A percentile compares a stretch with the other conserved stretches of the same genome.
These are phyloP conservation scores for Myxozyma melibiosi DNA, from an alignment of 805 yeast genomes.

Conservation along the genomic window DNA sequence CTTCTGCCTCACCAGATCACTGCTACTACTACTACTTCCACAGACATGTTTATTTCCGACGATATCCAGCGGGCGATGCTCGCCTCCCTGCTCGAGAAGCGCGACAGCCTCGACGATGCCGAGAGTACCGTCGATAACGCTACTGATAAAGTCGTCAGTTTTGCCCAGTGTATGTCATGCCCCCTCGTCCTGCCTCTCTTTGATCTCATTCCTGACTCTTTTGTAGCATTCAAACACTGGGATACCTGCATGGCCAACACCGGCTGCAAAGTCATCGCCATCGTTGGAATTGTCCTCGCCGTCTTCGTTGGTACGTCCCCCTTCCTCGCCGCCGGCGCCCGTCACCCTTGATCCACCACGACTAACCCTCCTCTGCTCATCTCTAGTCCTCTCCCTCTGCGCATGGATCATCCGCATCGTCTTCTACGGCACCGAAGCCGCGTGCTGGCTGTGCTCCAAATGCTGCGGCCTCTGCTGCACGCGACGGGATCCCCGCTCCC, in stretches of 20 bases:
- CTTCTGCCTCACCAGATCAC: background rate
- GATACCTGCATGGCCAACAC: slow-evolving; percentile 78
- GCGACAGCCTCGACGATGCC: slow-evolving; percentile 6
- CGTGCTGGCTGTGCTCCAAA: slow-evolving; percentile 21
- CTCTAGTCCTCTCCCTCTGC: slow-evolving; percentile 11
- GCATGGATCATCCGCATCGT: slow-evolving; percentile 26
- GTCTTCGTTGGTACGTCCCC: slow-evolving; percentile 44
- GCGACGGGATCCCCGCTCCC: background rate
- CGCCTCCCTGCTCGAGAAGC: slow-evolving; percentile 7
- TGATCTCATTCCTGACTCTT: background rate
- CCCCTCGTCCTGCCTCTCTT: too few relatives aligned
- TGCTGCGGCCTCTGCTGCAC: slow-evolving; percentile 20
- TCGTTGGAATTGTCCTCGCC: slow-evolving; percentile 68
- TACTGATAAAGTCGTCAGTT: slow-evolving; percentile 13
- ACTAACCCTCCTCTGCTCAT: background rate
- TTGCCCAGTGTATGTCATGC: slow-evolving; percentile 19
- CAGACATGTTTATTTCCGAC: slow-evolving; percentile 10
- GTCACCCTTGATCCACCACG: background rate
- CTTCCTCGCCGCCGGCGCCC: background rate
- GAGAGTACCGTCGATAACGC: slow-evolving; percentile 4
- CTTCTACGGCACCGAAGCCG: slow-evolving; percentile 24
- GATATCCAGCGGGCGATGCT: slow-evolving; percentile 16
- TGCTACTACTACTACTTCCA: background rate
- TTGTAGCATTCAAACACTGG: slow-evolving; percentile 60
- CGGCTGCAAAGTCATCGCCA: slow-evolving; percentile 74